Base-by-base conservation (phyloP, 148 eudicot species). In the Diospyros kaki region DNA sequence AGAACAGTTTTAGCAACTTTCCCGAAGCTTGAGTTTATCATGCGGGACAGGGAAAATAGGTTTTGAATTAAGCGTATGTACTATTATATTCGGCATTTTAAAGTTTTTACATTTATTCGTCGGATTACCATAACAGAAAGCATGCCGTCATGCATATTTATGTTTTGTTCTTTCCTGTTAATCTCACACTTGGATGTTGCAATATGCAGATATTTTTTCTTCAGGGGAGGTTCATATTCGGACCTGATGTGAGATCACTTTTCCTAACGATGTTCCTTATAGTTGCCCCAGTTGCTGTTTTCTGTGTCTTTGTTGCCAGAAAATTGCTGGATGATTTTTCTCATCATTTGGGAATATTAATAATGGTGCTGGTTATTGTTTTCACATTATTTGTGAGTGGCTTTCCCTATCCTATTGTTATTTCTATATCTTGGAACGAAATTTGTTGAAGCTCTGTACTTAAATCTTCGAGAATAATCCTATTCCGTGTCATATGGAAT, bases 271-370 rank as follows among this genome's bases (percentile, higher is more conserved):
- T 85, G 45, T 85, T 76, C 74, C 88, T 87, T 48, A 81, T 87
- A 67, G 83, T 80, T 39, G 86, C 80, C 50, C 90, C 90, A 1
- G 86, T 79, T 42, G 66, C 71, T 9, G 54, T 85, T 59, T 87
- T 87, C 69, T 87, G 90, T 73, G 85, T 68, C 64, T 83, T 83
- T 77, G 88, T 87, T 77, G 86, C 85, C 43, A 72, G 79, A 62
- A 83, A 83, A 63, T 64, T 85, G 65, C 54, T 82, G 78, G 83
- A 78, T 68, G 58, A 84, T 46, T 86, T 66, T 55, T 62, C 86
- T 46, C 73, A 75, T 48, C 56, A 77, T 69, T 72, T 73, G 73
- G 90, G 90, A 28, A 76, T 78, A 54, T 65, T 46, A 56, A 68
- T 87, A 60, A 71, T 85, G 80, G 85, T 66, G 17, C 68, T 81